Conservation (phyloP, 176 grass and related monocot species). For the Zizania latifolia region DNA sequence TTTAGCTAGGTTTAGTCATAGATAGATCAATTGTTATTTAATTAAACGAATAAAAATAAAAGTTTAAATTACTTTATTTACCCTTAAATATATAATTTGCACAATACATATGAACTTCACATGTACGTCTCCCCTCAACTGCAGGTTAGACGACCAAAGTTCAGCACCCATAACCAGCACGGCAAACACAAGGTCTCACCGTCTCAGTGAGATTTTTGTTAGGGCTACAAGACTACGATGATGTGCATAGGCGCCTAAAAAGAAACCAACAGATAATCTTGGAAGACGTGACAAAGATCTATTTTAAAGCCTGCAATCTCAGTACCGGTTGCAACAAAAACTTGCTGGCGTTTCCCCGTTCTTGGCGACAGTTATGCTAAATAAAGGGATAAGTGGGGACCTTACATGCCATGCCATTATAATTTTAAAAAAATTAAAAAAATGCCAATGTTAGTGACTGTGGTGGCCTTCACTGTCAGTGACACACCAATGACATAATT, state of each 20-base stretch:
- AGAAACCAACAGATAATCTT: neutral
- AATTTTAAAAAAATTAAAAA: no score
- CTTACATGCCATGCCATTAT: no score
- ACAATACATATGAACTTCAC: no score
- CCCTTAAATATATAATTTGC: neutral
- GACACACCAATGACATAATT: no score
- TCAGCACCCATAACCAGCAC: neutral
- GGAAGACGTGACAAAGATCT: neutral
- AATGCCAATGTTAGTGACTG: no score
- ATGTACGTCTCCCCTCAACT: neutral
- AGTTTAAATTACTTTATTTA: no score
- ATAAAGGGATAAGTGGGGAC: no score
- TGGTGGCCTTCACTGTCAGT: no score
- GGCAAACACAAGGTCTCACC: neutral
- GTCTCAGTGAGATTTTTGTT: neutral
- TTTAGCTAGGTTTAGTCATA: no score
- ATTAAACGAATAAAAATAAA: no score
- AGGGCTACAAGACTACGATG: neutral
- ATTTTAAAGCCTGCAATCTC: neutral
- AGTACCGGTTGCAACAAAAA: conserved; percentile 11
- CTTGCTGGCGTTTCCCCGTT: neutral
- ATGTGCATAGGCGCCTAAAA: neutral
- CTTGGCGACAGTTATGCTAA: neutral
- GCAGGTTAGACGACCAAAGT: neutral
- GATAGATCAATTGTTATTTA: no score